These are phyloP conservation scores for Fusarium proliferatum DNA, from an alignment of 2,329 filamentous ascomycete genomes.

Conservation along the genomic window DNA sequence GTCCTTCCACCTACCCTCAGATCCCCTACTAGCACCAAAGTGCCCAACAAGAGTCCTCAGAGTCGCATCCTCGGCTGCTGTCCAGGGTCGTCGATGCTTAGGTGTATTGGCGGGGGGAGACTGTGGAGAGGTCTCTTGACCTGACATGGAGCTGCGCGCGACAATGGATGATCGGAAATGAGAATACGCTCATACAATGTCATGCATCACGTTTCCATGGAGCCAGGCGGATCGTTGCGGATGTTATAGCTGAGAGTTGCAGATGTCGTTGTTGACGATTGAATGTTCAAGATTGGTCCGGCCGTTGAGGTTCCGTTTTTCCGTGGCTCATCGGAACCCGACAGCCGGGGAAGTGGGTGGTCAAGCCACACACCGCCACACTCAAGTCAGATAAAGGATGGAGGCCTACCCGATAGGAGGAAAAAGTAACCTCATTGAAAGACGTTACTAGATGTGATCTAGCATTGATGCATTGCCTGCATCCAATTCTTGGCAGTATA, in stretches of 20 bases:
- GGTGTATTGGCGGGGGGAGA: constrained; percentile 35
- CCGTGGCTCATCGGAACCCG: constrained; percentile 23
- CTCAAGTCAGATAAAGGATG: neutral
- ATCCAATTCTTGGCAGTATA: no score
- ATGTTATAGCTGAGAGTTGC: neutral
- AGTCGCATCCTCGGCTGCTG: constrained; percentile 42
- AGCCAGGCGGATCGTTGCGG: neutral
- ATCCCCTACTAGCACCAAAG: constrained; percentile 43
- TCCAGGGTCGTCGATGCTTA: constrained; percentile 43
- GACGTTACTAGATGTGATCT: neutral
- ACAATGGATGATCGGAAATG: neutral
- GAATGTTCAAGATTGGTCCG: constrained; percentile 21
- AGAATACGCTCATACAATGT: neutral
- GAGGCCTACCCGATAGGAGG: neutral
- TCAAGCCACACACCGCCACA: neutral
- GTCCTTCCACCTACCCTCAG: constrained; percentile 46
- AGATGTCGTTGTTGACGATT: constrained; percentile 13
- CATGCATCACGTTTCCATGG: constrained; percentile 20
- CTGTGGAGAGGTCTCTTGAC: constrained; percentile 39
- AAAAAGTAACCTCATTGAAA: neutral
- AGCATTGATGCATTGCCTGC: neutral
- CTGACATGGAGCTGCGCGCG: constrained; percentile 33
- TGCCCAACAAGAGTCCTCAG: constrained; percentile 44
- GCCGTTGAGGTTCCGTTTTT: constrained; percentile 25
- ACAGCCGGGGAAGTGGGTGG: neutral